Conservation (phyloP, 805 yeast genomes). For the Aciculoconidium aculeatum region DNA sequence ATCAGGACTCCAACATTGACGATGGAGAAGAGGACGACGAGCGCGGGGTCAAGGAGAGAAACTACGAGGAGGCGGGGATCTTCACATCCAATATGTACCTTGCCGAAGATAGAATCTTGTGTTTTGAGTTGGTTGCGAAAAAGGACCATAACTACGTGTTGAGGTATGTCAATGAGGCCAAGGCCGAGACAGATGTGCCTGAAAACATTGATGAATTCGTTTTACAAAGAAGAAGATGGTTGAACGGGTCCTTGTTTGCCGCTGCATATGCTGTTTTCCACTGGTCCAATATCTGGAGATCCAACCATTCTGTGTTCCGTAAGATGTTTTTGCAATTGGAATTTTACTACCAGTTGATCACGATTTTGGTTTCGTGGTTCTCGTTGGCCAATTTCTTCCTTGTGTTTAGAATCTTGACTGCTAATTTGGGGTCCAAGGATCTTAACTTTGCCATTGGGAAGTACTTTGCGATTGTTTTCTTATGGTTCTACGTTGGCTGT, state of each 20-base stretch:
- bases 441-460: conserved; percentile 68
- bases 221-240: conserved; percentile 96
- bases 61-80: conserved; percentile 51
- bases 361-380: conserved; percentile 82
- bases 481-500: conserved; percentile 82
- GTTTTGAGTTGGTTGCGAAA: conserved; percentile 95
- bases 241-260: conserved; percentile 96
- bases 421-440: conserved; percentile 60
- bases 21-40: conserved; percentile 33
- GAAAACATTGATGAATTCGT: conserved; percentile 92
- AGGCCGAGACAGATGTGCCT: conserved; percentile 96
- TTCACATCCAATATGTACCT: conserved; percentile 94
- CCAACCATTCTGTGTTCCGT: conserved; percentile 77
- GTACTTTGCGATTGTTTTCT: conserved; percentile 67
- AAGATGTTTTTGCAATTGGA: conserved; percentile 81
- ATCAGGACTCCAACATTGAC: conserved; percentile 46
- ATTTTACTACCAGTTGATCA: conserved; percentile 79
- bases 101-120: conserved; percentile 93
- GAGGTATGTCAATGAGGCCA: conserved; percentile 86
- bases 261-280: conserved; percentile 85
- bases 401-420: conserved; percentile 85
- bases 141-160: conserved; percentile 78
- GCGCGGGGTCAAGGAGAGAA: conserved; percentile 31
- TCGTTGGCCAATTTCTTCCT: conserved; percentile 87
- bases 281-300: conserved; percentile 81